Conservation (phyloP, 2,329 filamentous ascomycete genomes). For the Tricladium varicosporioides region DNA sequence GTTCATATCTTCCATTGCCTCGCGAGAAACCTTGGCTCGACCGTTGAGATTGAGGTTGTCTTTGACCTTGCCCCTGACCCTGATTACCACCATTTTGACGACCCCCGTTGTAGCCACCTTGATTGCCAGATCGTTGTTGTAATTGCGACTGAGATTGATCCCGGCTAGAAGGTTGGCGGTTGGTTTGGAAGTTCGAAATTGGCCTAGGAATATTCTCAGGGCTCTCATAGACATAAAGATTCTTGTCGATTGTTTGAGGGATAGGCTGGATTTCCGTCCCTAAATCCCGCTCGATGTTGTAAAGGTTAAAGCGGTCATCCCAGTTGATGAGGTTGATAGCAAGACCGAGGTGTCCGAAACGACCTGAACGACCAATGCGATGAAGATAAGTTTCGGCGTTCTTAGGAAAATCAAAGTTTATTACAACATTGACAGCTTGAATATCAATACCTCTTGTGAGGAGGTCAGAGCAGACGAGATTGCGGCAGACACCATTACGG, state of each 20-base stretch:
- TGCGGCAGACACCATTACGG: slow-evolving; percentile 95
- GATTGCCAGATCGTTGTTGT: slow-evolving; percentile 23
- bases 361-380: slow-evolving; percentile 94
- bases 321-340: slow-evolving; percentile 99
- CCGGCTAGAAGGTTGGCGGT: slow-evolving; percentile 27
- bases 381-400: slow-evolving; percentile 99
- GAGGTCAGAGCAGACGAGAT: slow-evolving; percentile 95
- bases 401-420: slow-evolving; percentile 99
- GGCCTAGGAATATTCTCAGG: slow-evolving; percentile 93
- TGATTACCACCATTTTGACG: slow-evolving; percentile 28
- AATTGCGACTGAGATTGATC: slow-evolving; percentile 27
- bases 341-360: slow-evolving; percentile 93
- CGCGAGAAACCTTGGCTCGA: slow-evolving; percentile 29
- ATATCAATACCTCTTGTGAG: slow-evolving; percentile 99
- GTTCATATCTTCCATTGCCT: slow-evolving; percentile 28
- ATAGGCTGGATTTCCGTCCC: slow-evolving; percentile 99
- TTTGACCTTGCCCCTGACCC: slow-evolving; percentile 27
- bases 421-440: slow-evolving; percentile 98
- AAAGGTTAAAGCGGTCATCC: slow-evolving; percentile 98
- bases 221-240: slow-evolving; percentile 95
- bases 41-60: slow-evolving; percentile 29
- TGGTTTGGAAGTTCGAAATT: slow-evolving; percentile 49
- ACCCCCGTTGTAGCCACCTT: slow-evolving; percentile 27
- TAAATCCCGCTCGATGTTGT: slow-evolving; percentile 96
- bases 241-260: slow-evolving; percentile 91